phyloP scores from a whole-genome alignment of 768 basidiomycete species.

The Russula abietina region DNA sequence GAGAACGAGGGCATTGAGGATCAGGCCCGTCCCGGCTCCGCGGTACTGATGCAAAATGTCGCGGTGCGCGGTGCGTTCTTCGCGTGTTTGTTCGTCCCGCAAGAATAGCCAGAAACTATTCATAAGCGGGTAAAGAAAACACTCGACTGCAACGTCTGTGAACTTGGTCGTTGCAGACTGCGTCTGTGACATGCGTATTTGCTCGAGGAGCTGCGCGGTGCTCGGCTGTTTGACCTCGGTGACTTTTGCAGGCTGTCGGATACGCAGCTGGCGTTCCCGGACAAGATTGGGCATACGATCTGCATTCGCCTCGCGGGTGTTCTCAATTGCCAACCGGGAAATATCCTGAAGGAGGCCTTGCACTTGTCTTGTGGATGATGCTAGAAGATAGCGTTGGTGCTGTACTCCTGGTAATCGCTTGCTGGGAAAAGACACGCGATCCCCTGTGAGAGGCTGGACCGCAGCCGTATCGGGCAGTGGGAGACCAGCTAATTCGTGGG shows the following conservation, averaged over 20 bases:
- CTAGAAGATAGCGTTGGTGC: slow-evolving; percentile 45
- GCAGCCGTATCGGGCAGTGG: slow-evolving; percentile 31
- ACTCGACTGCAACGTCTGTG: slow-evolving; percentile 74
- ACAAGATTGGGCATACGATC: slow-evolving; percentile 55
- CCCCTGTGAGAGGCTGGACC: slow-evolving; percentile 31
- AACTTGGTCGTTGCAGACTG: slow-evolving; percentile 37
- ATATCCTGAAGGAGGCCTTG: slow-evolving; percentile 58
- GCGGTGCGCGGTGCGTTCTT: slow-evolving; percentile 59
- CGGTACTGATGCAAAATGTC: slow-evolving; percentile 52
- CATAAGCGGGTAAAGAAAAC: slow-evolving; percentile 83
- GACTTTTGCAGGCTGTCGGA: slow-evolving; percentile 46
- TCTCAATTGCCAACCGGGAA: slow-evolving; percentile 56
- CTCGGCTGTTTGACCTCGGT: slow-evolving; percentile 35
- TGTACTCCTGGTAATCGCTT: slow-evolving; percentile 67
- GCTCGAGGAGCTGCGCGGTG: slow-evolving; percentile 18
- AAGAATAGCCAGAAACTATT: slow-evolving; percentile 95
- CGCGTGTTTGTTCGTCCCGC: slow-evolving; percentile 73
- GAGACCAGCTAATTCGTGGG: slow-evolving; percentile 67
- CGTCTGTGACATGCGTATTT: slow-evolving; percentile 12
- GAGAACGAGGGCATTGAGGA: slow-evolving; percentile 73
- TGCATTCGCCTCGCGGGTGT: slow-evolving; percentile 46
- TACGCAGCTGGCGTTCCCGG: slow-evolving; percentile 68
- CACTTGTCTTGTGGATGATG: slow-evolving; percentile 36
- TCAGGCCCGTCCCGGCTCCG: slow-evolving; percentile 73
- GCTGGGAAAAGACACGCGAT: slow-evolving; percentile 62